These are phyloP conservation scores for Aureobasidium mangrovei DNA, from an alignment of 2,329 filamentous ascomycete species.

Conservation along the genomic window DNA sequence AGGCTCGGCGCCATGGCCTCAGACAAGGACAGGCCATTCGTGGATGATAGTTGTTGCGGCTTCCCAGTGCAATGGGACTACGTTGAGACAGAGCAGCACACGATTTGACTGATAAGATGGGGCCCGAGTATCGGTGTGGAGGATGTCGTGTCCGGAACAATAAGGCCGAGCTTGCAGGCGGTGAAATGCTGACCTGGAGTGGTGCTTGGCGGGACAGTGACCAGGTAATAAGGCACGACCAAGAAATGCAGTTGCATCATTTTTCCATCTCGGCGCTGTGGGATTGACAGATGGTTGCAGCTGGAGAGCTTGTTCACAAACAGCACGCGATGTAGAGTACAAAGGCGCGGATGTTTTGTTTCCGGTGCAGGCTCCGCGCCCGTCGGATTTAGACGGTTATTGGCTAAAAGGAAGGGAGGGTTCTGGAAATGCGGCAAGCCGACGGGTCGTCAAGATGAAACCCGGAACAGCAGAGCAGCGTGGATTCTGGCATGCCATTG, in stretches of 20 bases:
- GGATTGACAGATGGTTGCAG: not conserved
- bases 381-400: not conserved
- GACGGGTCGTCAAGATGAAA: no score
- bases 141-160: not conserved
- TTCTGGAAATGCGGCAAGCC: no score
- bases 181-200: not conserved
- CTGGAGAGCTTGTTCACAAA: not conserved
- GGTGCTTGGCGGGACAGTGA: not conserved
- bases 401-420: not conserved
- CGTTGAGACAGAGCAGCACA: not conserved
- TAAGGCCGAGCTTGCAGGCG: not conserved
- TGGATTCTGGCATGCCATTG: no score
- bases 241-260: not conserved
- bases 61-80: not conserved
- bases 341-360: not conserved
- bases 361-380: conserved; percentile 4
- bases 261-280: not conserved
- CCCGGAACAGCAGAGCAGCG: no score
- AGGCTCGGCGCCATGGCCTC: not conserved
- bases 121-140: not conserved
- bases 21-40: not conserved
- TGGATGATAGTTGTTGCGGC: not conserved
- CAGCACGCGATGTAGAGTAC: not conserved
- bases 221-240: not conserved
- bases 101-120: not conserved